Evolutionary conservation across 495 filamentous ascomycete genomes (phyloP).

Genomic region (Tetracladium marchalianum): DNA sequence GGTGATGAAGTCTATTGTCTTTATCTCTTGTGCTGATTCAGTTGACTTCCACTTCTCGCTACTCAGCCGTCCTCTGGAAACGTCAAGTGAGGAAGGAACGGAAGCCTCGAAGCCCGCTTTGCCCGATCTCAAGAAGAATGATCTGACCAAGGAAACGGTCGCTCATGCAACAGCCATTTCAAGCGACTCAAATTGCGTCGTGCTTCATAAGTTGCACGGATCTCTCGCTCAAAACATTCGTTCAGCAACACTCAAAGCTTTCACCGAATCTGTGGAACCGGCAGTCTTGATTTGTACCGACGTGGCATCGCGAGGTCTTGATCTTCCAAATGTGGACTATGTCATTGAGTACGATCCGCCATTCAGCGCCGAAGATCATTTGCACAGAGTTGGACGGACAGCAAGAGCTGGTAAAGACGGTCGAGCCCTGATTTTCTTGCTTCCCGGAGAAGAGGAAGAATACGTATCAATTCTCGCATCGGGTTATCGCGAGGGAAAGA

Average conservation of each 20-base stretch:
- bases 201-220: conserved; percentile 81
- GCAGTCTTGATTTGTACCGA: conserved; percentile 86
- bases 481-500: conserved; percentile 16
- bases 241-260: conserved; percentile 72
- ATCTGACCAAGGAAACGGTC: conserved; percentile 38
- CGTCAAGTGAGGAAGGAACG: conserved; percentile 7
- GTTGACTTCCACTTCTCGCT: conserved; percentile 94
- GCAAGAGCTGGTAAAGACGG: conserved; percentile 85
- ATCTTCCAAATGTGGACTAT: conserved; percentile 87
- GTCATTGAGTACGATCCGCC: conserved; percentile 93
- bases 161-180: conserved; percentile 39
- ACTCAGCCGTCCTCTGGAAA: conserved; percentile 45
- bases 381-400: conserved; percentile 90
- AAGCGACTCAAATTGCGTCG: conserved; percentile 36
- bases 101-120: neutral
- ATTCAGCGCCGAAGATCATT: conserved; percentile 81
- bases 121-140: conserved; percentile 11
- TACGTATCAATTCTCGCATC: conserved; percentile 63
- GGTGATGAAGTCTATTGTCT: conserved; percentile 90
- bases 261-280: conserved; percentile 53
- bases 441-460: conserved; percentile 82
- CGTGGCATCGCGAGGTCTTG: conserved; percentile 86
- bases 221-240: conserved; percentile 83
- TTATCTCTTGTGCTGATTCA: conserved; percentile 92
- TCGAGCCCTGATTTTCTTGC: conserved; percentile 79